Evolutionary conservation across 2,329 filamentous ascomycete species (phyloP), one percentile per base, ranked within the genome.

Genomic region (Ophiosphaerella herpotricha): DNA sequence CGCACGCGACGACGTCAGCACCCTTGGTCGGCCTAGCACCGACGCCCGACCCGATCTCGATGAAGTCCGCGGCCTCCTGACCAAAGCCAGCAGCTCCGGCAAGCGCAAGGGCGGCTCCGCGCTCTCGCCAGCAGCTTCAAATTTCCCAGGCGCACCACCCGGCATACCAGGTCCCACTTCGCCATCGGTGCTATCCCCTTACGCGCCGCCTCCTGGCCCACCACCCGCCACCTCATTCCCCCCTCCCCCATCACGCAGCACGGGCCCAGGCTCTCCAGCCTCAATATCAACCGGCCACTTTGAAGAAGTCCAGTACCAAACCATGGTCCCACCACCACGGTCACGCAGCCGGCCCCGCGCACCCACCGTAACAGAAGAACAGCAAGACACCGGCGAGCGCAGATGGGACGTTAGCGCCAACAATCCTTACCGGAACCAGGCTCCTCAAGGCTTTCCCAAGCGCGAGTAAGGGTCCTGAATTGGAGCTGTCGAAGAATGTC

Each of bases 1-100:
- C n/a, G 61, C 68, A 18, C 70, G 71, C 39, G 74, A 77, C 46
- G 72, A 74, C 43, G 57, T 60, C 36, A 71, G 66, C 43, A 71
- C 70, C 16, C 57, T 72, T 21, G 69, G 70, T 43, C 74, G 76
- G 26, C 68, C 74, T 8, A 78, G 72, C 52, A 72, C 69, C 44
- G 76, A 78, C 45, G 58, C 52, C 18, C 71, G 73, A 33, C 72
- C 75, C 11, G 75, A 78, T 39, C 53, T 77, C 18, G 75, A 79
- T n/a, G 76, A 80, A 46, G 72, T 80, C 11, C 72, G 74, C 16
- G 74, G 75, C 23, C 52, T 79, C 11, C 63, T 80, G 1, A 71
- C 72, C 46, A 75, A 78, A 42, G 75, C 71, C 37, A 77, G 69
- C 66, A 77, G 74, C 5, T 64, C 63, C 8, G 78, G 78, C 24